Base-by-base conservation (phyloP, 352 stramenopile species). In the Globisporangium spiculum region DNA sequence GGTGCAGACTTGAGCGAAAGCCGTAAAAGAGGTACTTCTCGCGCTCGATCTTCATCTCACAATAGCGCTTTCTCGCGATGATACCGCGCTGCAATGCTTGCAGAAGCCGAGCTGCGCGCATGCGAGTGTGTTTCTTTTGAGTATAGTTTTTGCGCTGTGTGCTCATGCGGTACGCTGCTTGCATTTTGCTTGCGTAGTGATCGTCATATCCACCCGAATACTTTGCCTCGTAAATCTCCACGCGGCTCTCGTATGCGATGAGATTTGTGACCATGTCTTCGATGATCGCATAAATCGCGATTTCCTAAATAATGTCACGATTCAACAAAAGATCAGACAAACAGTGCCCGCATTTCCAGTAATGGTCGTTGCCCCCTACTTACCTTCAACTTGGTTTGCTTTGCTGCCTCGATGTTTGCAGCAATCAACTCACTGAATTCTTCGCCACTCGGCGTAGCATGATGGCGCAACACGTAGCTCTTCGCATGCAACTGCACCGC, bases 1-100 rank as follows among this genome's bases (percentile, higher is more conserved):
- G 71, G 50, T 88, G 75, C 36, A 91, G 64, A 62, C 76, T 93
- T 22, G 84, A 88, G 27, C 81, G 80, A 38, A 91, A 89, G 9
- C 84, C 80, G 52, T 86, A 89, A 58, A 89, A 90, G 4, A 91
- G 58, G 55, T 86, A 84, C 54, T 78, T 76, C 60, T 85, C 84
- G 8, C 83, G 74, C 66, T 92, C 81, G 14, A 86, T 65, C 56
- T 81, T 83, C 72, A 89, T 81, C 26, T 88, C 75, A 5, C 66
- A 69, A 66, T 84, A 92, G 4, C 80, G 76, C 34, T 75, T 65
- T 8, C 86, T 71, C 6, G 84, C 79, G 10, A 80, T 70, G 61
- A 94, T 83, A 14, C 84, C 86, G 16, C 86, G 80, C 48, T 94
- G 84, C 20, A 91, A 54, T 12, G 86, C 80, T 65, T 94, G 86